Evolutionary conservation across 2,329 filamentous ascomycete species (phyloP).

Genomic region (Orbilia oligospora): DNA sequence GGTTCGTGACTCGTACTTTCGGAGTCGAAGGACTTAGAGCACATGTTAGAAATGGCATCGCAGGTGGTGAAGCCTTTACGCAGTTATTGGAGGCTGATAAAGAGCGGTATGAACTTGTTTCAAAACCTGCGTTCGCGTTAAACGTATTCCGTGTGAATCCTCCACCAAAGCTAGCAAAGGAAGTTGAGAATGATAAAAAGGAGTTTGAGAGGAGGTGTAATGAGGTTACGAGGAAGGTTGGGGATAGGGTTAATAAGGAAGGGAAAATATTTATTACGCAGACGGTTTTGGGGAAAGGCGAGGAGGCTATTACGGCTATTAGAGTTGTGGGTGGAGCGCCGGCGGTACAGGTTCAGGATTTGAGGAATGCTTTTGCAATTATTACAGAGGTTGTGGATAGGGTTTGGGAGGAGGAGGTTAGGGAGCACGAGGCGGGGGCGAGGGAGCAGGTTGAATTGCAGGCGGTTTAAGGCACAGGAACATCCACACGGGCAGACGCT

Average conservation of each 20-base stretch:
- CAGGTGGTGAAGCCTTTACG: constrained; percentile 79
- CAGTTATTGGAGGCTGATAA: constrained; percentile 72
- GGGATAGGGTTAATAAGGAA: constrained; percentile 79
- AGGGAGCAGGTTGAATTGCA: constrained; percentile 55
- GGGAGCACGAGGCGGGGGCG: constrained; percentile 13
- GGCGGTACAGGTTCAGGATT: constrained; percentile 78
- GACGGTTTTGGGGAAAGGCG: constrained; percentile 74
- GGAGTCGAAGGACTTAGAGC: constrained; percentile 81
- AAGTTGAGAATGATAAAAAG: constrained; percentile 45
- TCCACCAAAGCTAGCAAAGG: constrained; percentile 62
- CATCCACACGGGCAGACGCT: too few relatives aligned
- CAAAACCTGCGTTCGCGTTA: constrained; percentile 81
- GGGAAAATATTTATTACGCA: constrained; percentile 88
- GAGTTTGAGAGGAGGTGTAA: constrained; percentile 73
- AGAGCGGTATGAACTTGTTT: constrained; percentile 83
- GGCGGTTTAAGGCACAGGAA: constrained; percentile 23
- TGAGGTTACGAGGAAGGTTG: constrained; percentile 79
- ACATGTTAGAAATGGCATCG: constrained; percentile 79
- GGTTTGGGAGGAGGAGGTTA: constrained; percentile 56
- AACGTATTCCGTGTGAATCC: constrained; percentile 80
- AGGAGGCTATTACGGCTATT: constrained; percentile 78
- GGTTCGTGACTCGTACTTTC: constrained; percentile 91
- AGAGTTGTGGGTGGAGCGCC: constrained; percentile 82
- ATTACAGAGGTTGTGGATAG: constrained; percentile 70
- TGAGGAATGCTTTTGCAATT: constrained; percentile 81